These are phyloP conservation scores for Boletus vermiculosoides DNA, from an alignment of 768 basidiomycete species.

Conservation along the genomic window DNA sequence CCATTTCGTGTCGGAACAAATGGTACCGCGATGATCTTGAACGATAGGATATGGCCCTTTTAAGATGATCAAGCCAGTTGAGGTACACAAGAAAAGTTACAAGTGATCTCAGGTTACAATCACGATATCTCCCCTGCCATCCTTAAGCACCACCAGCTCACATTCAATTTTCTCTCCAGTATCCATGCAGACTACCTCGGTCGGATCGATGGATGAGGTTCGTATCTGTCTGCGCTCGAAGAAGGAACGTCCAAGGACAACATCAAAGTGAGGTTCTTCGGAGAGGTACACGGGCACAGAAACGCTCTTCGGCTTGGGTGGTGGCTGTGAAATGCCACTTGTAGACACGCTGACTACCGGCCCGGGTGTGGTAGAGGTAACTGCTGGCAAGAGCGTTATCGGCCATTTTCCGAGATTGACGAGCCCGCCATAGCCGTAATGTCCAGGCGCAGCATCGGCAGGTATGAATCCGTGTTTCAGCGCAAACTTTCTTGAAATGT, in stretches of 20 bases:
- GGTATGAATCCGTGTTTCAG: constrained; percentile 85
- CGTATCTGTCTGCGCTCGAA: constrained; percentile 81
- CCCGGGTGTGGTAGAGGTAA: background rate
- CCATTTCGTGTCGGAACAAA: background rate
- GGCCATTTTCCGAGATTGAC: constrained; percentile 87
- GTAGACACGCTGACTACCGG: background rate
- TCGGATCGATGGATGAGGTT: constrained; percentile 79
- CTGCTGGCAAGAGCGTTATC: constrained; percentile 57
- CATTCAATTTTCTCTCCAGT: constrained; percentile 90
- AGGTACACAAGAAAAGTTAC: background rate
- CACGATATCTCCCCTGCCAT: constrained; percentile 87
- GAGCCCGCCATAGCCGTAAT: constrained; percentile 91
- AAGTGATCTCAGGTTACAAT: constrained; percentile 58
- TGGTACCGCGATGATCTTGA: background rate
- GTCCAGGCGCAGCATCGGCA: constrained; percentile 80
- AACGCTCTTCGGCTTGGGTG: constrained; percentile 39
- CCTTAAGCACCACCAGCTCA: constrained; percentile 88
- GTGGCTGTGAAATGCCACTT: background rate
- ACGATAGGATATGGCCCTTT: too few species aligned
- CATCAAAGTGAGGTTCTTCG: constrained; percentile 95
- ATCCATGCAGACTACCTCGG: constrained; percentile 88
- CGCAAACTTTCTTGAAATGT: constrained; percentile 94
- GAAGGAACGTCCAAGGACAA: constrained; percentile 87
- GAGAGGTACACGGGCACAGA: constrained; percentile 75
- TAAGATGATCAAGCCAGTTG: background rate